phyloP scores from a whole-genome alignment of 371 early-diverging fungal genomes.

The Mortierella sp. region DNA sequence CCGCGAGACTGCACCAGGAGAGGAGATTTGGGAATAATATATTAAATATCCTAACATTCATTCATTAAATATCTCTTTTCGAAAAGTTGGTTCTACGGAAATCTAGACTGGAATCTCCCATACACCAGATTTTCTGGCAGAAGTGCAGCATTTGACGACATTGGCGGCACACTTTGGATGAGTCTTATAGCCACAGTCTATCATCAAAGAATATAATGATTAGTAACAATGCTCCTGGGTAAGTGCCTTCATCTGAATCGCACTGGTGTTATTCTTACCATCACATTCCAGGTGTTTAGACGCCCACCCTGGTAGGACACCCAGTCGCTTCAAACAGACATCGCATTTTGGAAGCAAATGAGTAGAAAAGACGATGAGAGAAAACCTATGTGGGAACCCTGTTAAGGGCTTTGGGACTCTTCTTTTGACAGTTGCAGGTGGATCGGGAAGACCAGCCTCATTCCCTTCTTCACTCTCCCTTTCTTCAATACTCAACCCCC shows the following conservation, averaged over 20 bases:
- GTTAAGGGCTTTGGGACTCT: constrained; percentile 21
- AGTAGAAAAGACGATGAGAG: constrained; percentile 39
- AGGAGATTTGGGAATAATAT: constrained; percentile 29
- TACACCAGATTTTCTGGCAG: constrained; percentile 47
- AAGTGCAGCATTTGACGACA: constrained; percentile 46
- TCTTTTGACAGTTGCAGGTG: constrained; percentile 20
- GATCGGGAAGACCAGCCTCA: neutral
- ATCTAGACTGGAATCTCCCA: constrained; percentile 41
- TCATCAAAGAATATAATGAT: neutral
- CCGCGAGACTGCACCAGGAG: constrained; percentile 30
- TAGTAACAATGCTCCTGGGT: neutral
- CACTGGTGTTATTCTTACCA: constrained; percentile 15
- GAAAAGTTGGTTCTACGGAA: neutral
- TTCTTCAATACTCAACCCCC: neutral
- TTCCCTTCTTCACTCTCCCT: constrained; percentile 1
- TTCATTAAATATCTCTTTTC: neutral
- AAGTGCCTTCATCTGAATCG: neutral
- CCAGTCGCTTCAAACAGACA: constrained; percentile 44
- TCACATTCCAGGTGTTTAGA: constrained; percentile 53
- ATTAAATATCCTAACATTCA: neutral
- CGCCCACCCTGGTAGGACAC: constrained; percentile 49
- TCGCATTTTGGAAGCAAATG: constrained; percentile 48
- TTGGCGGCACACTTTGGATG: constrained; percentile 45
- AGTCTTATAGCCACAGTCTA: constrained; percentile 50
- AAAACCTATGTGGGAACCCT: constrained; percentile 50